These are phyloP conservation scores for Flagelloscypha sp. DNA, from an alignment of 768 basidiomycete species.

Conservation along the genomic window DNA sequence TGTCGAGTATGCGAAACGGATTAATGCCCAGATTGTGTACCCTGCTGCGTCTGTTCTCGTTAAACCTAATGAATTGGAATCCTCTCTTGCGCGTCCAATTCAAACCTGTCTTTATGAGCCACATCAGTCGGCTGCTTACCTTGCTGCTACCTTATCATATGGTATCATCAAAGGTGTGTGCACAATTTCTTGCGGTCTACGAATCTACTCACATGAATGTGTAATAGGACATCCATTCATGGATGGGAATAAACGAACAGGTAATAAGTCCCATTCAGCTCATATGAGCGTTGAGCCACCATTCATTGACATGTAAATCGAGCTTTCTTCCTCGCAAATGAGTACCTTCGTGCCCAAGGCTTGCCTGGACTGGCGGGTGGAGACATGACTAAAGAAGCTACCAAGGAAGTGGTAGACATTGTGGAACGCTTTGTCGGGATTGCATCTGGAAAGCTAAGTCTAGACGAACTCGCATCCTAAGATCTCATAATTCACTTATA, in stretches of 20 bases:
- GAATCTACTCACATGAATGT: neutral
- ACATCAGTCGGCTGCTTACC: constrained; percentile 14
- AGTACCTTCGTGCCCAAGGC: constrained; percentile 23
- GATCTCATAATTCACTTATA: too few species aligned
- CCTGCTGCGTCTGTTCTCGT: constrained; percentile 19
- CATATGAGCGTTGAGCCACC: neutral
- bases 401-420: too few species aligned
- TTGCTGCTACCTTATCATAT: constrained; percentile 24
- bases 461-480: too few species aligned
- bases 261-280: constrained; percentile 8
- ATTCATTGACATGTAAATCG: neutral
- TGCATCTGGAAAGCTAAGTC: too few species aligned
- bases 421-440: too few species aligned
- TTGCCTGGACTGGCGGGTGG: constrained; percentile 20
- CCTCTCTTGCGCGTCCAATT: constrained; percentile 19
- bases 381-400: too few species aligned
- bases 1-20: constrained; percentile 14
- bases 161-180: constrained; percentile 21
- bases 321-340: constrained; percentile 26
- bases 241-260: constrained; percentile 25
- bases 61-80: constrained; percentile 26
- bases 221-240: constrained; percentile 20
- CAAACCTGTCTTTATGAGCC: constrained; percentile 22
- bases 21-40: constrained; percentile 26
- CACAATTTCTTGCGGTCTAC: neutral